Conservation (phyloP, 2,329 filamentous ascomycete species). For the Ophiocordyceps camponoti-rufipedis region DNA sequence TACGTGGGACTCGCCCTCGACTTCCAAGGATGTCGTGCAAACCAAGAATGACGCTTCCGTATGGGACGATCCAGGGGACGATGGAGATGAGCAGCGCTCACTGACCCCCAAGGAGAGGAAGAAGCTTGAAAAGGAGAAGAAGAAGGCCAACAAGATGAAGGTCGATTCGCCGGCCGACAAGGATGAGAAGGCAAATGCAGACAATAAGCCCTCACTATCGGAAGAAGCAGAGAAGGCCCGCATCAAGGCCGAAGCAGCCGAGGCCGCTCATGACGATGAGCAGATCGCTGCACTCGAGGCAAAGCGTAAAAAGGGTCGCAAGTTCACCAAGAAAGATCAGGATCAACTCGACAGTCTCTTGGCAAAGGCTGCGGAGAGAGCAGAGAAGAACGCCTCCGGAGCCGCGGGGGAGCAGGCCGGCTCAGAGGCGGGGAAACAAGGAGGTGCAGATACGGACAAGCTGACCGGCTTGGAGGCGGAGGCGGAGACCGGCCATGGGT, state of each 20-base stretch:
- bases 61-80: slow-evolving; percentile 12
- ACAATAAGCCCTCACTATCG: neutral
- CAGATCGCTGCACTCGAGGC: no score
- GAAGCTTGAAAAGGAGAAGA: slow-evolving; percentile 30
- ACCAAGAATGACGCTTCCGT: slow-evolving; percentile 8
- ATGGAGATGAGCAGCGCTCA: slow-evolving; percentile 21
- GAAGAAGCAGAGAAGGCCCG: slow-evolving; percentile 8
- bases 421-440: no score
- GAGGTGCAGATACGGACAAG: no score
- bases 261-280: neutral
- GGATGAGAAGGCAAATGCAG: neutral
- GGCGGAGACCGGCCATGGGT: neutral
- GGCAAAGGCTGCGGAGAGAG: no score
- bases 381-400: no score
- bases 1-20: slow-evolving; percentile 16
- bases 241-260: slow-evolving; percentile 7
- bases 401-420: no score
- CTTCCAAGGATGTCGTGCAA: slow-evolving; percentile 13
- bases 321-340: no score
- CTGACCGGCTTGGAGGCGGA: neutral
- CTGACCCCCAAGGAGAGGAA: slow-evolving; percentile 31
- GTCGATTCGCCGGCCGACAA: slow-evolving; percentile 7
- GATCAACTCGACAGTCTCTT: no score
- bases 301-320: no score
- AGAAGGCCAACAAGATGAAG: slow-evolving; percentile 18